Percentiles rank a stretch among this genome's conserved stretches.
Conservation (phyloP, 2,329 filamentous ascomycete species). For the Trichoderma koningiopsis region DNA sequence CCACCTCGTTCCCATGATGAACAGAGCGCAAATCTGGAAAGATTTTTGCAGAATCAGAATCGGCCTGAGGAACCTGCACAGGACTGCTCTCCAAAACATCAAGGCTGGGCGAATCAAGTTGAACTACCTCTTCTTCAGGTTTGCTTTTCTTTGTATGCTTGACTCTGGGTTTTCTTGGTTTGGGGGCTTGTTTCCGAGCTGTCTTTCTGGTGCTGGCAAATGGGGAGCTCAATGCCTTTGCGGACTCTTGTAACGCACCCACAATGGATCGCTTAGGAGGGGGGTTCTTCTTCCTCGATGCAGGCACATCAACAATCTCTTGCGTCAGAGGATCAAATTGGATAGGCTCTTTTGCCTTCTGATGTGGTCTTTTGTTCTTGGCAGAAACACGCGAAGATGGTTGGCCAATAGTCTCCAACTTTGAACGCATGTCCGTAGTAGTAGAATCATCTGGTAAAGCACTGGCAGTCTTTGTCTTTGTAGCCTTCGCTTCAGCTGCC, state of each 20-base stretch:
- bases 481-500: neutral
- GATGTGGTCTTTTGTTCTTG: conserved; percentile 34
- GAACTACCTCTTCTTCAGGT: conserved; percentile 15
- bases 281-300: conserved; percentile 2
- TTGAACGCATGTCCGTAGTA: neutral
- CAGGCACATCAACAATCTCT: conserved; percentile 30
- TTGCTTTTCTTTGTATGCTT: conserved; percentile 12
- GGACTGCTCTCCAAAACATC: neutral
- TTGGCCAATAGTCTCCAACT: neutral
- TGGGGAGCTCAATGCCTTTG: conserved; percentile 28
- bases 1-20: neutral
- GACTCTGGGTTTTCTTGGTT: neutral
- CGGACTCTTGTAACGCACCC: conserved; percentile 27
- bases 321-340: conserved; percentile 39
- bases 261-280: conserved; percentile 24
- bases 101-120: too few relatives aligned
- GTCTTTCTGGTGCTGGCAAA: neutral
- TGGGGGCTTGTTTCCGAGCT: neutral
- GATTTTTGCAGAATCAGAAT: neutral
- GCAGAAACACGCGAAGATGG: neutral
- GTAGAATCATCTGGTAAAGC: neutral
- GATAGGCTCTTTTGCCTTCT: conserved; percentile 40
- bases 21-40: neutral
- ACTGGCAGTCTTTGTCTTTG: too few relatives aligned
- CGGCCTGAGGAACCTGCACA: neutral